A percentile compares a stretch with the other conserved stretches of the same genome.
Evolutionary conservation across 139 green algal species (phyloP).

Genomic region (Yamagishiella unicocca): DNA sequence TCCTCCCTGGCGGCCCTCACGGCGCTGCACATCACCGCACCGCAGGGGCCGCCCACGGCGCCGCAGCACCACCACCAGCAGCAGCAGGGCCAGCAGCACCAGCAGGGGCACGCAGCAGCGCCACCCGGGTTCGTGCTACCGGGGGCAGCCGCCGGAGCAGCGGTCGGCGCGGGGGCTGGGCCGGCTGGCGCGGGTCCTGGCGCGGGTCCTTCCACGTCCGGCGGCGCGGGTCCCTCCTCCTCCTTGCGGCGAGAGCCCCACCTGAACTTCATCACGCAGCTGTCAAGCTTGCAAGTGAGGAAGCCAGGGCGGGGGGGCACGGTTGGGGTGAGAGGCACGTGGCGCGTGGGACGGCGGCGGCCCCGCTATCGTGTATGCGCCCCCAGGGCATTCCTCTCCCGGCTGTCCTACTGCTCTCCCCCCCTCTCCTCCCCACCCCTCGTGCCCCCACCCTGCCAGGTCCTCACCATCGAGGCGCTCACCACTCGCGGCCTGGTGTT

Average conservation of each 20-base stretch:
- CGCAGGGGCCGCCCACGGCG: not conserved
- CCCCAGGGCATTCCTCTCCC: not conserved
- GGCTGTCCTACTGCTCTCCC: not conserved
- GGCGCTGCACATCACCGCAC: not conserved
- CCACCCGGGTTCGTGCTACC: not conserved
- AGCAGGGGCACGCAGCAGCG: not conserved
- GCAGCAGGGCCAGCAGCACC: not conserved
- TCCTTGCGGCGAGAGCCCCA: conserved; percentile 2
- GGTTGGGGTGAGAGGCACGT: not conserved
- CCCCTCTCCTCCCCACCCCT: not conserved
- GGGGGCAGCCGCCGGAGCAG: not conserved
- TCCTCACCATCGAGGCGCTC: conserved; percentile 3
- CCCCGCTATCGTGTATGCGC: not conserved
- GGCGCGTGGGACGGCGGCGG: not conserved
- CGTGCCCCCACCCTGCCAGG: not conserved
- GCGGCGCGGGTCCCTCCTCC: not conserved
- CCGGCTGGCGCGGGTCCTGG: not conserved
- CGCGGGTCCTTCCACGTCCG: not conserved
- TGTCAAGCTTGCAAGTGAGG: conserved; percentile 3
- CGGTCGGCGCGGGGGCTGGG: not conserved
- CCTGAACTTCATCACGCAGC: conserved; percentile 38
- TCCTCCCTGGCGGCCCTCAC: not conserved
- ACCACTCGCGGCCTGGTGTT: conserved; percentile 23
- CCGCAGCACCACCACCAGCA: not conserved
- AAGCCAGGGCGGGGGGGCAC: not conserved